These are phyloP conservation scores for Omphalotus guepiniiformis DNA, from an alignment of 768 basidiomycete species.

Conservation along the genomic window DNA sequence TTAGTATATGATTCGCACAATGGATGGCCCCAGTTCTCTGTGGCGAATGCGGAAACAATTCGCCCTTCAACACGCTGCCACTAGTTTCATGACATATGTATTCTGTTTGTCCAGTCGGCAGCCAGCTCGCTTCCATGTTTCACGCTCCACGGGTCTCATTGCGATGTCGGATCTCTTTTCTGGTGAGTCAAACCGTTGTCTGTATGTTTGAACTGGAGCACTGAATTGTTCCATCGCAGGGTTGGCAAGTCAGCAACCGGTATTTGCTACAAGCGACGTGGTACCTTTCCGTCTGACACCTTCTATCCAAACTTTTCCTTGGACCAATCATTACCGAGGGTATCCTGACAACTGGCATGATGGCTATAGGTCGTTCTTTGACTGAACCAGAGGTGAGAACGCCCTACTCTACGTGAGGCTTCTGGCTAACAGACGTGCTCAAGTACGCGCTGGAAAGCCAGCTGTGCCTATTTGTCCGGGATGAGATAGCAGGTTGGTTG, in stretches of 20 bases:
- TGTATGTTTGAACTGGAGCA: background rate
- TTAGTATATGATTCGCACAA: slow-evolving; percentile 93
- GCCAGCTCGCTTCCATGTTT: slow-evolving; percentile 84
- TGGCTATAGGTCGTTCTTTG: slow-evolving; percentile 87
- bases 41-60: slow-evolving; percentile 99
- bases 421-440: slow-evolving; percentile 5
- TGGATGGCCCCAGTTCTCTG: slow-evolving; percentile 78
- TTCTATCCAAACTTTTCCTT: slow-evolving; percentile 91
- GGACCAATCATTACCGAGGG: slow-evolving; percentile 90
- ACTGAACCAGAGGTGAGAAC: slow-evolving; percentile 82
- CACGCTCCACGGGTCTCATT: slow-evolving; percentile 84
- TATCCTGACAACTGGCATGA: slow-evolving; percentile 76
- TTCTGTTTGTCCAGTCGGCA: slow-evolving; percentile 80
- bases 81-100: slow-evolving; percentile 89
- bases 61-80: slow-evolving; percentile 81
- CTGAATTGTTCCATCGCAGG: slow-evolving; percentile 23
- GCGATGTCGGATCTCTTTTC: slow-evolving; percentile 93
- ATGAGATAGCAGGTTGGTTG: slow-evolving; percentile 85
- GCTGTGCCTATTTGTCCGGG: slow-evolving; percentile 85
- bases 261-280: slow-evolving; percentile 76
- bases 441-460: slow-evolving; percentile 93
- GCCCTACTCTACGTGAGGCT: background rate
- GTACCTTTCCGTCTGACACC: slow-evolving; percentile 98
- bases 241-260: slow-evolving; percentile 40
- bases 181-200: slow-evolving; percentile 37